Evolutionary conservation across 805 yeast genomes (phyloP).

Genomic region (Wickerhamiella occidentalis): DNA sequence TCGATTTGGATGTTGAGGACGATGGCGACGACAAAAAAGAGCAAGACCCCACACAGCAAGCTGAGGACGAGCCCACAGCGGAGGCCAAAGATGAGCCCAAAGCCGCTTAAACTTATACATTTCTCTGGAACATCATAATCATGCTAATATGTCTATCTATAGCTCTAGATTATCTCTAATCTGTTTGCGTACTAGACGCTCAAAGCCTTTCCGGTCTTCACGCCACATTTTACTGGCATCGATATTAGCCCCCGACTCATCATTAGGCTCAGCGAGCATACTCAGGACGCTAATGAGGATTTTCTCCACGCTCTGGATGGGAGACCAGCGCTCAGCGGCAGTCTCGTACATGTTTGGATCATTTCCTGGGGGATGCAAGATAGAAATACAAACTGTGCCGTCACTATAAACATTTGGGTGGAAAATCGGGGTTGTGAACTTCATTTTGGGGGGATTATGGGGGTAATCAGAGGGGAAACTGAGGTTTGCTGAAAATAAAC

Average conservation of each 20-base stretch:
- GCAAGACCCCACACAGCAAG: too few species aligned
- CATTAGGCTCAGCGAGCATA: constrained; percentile 91
- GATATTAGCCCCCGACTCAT: constrained; percentile 88
- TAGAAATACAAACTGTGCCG: constrained; percentile 93
- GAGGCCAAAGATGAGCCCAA: too few species aligned
- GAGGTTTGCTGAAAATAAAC: constrained; percentile 68
- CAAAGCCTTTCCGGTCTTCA: constrained; percentile 60
- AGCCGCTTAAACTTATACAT: too few species aligned
- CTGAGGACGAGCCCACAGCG: too few species aligned
- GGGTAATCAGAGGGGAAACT: constrained; percentile 74
- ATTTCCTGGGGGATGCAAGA: constrained; percentile 91
- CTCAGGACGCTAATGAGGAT: constrained; percentile 84
- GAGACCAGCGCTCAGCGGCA: constrained; percentile 97
- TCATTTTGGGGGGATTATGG: constrained; percentile 64
- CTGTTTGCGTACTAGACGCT: constrained; percentile 49
- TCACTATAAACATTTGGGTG: constrained; percentile 92
- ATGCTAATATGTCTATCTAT: constrained; percentile 19
- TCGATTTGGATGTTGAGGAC: constrained; percentile 48
- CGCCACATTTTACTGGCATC: constrained; percentile 82
- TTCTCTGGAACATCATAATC: background rate
- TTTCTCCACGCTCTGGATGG: constrained; percentile 96
- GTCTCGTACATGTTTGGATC: constrained; percentile 93
- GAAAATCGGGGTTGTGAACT: constrained; percentile 65
- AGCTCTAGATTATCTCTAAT: constrained; percentile 64
- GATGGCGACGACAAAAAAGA: constrained; percentile 26